These are phyloP conservation scores for Fallopia convolvulus DNA, from an alignment of 148 eudicot species.

Conservation along the genomic window DNA sequence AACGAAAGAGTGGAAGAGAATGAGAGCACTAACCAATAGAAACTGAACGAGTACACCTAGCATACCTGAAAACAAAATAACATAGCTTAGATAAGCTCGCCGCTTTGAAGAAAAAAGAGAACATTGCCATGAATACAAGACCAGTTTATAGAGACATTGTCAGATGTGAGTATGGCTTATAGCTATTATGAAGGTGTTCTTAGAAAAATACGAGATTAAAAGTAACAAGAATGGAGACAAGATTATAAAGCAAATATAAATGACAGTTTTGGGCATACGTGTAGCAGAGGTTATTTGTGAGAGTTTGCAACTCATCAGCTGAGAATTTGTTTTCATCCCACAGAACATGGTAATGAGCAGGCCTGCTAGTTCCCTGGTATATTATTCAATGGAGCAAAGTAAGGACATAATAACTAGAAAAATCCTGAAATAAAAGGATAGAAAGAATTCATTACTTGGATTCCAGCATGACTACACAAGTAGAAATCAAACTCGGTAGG, in stretches of 20 bases:
- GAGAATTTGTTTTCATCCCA: conserved; percentile 80
- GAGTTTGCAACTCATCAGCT: conserved; percentile 58
- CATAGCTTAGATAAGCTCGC: not conserved
- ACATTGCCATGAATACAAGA: not conserved
- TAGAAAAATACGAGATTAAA: too few relatives aligned
- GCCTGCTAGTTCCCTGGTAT: conserved; percentile 65
- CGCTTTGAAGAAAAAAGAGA: not conserved
- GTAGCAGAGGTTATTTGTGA: conserved; percentile 64
- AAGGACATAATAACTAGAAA: not conserved
- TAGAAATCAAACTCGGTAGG: conserved; percentile 96
- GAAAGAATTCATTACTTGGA: conserved; percentile 39
- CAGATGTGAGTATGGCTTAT: not conserved
- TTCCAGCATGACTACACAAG: conserved; percentile 94
- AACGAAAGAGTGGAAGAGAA: not conserved
- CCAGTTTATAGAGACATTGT: not conserved
- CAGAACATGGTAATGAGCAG: conserved; percentile 72
- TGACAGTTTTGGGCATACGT: conserved; percentile 31
- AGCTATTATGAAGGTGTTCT: too few relatives aligned
- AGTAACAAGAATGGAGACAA: not conserved
- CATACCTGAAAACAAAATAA: conserved; percentile 33
- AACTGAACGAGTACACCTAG: conserved; percentile 76
- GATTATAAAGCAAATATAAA: not conserved
- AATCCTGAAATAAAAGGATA: too few relatives aligned
- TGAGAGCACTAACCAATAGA: conserved; percentile 45
- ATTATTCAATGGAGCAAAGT: not conserved